Conservation (phyloP, 176 grass and related monocot species). For the Carex parvula region DNA sequence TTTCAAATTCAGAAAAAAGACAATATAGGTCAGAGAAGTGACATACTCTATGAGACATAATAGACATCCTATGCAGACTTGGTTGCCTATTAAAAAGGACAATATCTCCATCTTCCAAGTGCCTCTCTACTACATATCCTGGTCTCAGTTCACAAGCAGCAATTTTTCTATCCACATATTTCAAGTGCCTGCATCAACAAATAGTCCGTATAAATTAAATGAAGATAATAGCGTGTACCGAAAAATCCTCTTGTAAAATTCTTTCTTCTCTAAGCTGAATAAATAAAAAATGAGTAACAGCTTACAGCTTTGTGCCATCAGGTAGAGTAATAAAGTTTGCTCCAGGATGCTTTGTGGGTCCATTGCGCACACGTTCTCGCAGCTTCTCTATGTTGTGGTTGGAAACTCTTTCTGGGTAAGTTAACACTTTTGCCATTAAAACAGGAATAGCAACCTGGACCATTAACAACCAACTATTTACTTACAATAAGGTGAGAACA, state of each 20-base stretch:
- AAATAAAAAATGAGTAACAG: slow-evolving; percentile 20
- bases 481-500: background rate
- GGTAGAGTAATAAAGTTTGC: slow-evolving; percentile 68
- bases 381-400: slow-evolving; percentile 86
- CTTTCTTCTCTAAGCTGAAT: background rate
- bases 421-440: slow-evolving; percentile 82
- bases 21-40: slow-evolving; percentile 9
- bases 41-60: slow-evolving; percentile 87
- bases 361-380: slow-evolving; percentile 75
- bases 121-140: slow-evolving; percentile 85
- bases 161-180: slow-evolving; percentile 67
- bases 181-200: slow-evolving; percentile 64
- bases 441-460: slow-evolving; percentile 80
- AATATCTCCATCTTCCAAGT: slow-evolving; percentile 95
- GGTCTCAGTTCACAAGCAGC: slow-evolving; percentile 75
- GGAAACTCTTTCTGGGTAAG: slow-evolving; percentile 87
- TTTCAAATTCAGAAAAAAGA: background rate
- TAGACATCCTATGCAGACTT: slow-evolving; percentile 98
- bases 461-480: slow-evolving; percentile 13
- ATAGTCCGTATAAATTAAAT: slow-evolving; percentile 3
- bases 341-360: slow-evolving; percentile 86
- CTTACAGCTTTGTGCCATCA: slow-evolving; percentile 68
- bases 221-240: background rate
- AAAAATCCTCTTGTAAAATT: background rate
- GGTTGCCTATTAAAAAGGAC: slow-evolving; percentile 97